Evolutionary conservation across 306 rosid genomes (phyloP), one percentile per base, ranked within the genome.

Genomic region (Lablab purpureus): DNA sequence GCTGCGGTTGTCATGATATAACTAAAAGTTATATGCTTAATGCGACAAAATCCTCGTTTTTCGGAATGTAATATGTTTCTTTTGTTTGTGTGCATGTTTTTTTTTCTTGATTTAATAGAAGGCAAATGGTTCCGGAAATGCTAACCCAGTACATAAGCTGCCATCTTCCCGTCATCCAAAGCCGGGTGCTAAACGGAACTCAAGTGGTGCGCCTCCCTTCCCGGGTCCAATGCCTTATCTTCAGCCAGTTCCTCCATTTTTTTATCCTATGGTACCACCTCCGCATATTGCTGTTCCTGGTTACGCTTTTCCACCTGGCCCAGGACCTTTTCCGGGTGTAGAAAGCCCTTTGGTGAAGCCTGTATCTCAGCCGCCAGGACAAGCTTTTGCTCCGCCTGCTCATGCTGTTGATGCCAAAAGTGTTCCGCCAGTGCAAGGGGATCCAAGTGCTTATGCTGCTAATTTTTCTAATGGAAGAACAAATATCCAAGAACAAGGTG

Each of bases 381-480:
- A 85, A 79, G 80, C 85, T 74, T 91, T 90, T 78, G 74, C 67
- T 79, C 88, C 91, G 64, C 88, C 92, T 67, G 81, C 76, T 45
- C 89, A 81, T 72, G 83, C 78, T 32, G 73, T 81, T 62, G 91
- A 86, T 68, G 78, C 80, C 13, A 84, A 86, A 79, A 81, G 80
- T 68, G 80, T 80, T 68, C 90, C 89, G 77, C 88, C 86, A 0
- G 82, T 87, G 15, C 84, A 85, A 76, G 92, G 88, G 64, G 93
- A 94, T 75, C 91, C 90, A 2, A 89, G 82, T 87, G 86, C 85
- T 17, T 90, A 84, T 79, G 65, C 14, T 79, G 87, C 47, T 73
- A 89, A 85, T 79, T 84, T 81, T 87, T 72, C 91, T 18, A 86
- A 58, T 74, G 87, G 99, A 84, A 88, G 97, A 79, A 91, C 92